phyloP scores from a whole-genome alignment of 768 basidiomycete genomes.

The Tephrocybe rancida region DNA sequence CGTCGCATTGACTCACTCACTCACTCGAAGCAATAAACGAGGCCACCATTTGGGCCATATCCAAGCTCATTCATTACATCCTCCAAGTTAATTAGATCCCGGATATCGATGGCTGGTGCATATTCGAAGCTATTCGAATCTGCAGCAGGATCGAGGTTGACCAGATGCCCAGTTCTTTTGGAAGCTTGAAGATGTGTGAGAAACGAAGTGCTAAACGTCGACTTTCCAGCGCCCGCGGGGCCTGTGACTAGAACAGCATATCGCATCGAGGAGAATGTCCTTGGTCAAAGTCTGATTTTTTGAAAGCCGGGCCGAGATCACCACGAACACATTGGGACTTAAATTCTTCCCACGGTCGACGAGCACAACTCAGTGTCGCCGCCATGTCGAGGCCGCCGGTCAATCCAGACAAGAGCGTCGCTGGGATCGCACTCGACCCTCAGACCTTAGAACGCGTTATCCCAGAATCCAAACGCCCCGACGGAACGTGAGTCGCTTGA shows the following conservation, averaged over 20 bases:
- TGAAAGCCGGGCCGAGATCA: neutral
- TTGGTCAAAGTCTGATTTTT: slow-evolving; percentile 3
- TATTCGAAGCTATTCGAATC: slow-evolving; percentile 85
- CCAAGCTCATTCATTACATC: slow-evolving; percentile 96
- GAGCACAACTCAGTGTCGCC: slow-evolving; percentile 8
- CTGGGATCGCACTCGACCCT: slow-evolving; percentile 88
- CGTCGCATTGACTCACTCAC: slow-evolving; percentile 47
- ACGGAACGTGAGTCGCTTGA: slow-evolving; percentile 73
- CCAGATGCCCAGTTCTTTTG: slow-evolving; percentile 84
- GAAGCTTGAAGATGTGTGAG: slow-evolving; percentile 87
- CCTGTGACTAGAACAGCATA: slow-evolving; percentile 90
- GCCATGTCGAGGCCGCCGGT: slow-evolving; percentile 79
- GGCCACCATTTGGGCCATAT: slow-evolving; percentile 95
- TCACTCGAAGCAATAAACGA: slow-evolving; percentile 99
- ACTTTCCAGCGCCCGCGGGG: slow-evolving; percentile 98
- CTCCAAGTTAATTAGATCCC: slow-evolving; percentile 86
- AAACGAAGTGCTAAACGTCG: slow-evolving; percentile 87
- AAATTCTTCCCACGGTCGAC: slow-evolving; percentile 19
- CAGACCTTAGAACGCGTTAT: slow-evolving; percentile 87
- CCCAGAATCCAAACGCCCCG: slow-evolving; percentile 77
- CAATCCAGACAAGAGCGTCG: slow-evolving; percentile 64
- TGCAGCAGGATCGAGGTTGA: slow-evolving; percentile 98
- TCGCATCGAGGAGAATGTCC: slow-evolving; percentile 54
- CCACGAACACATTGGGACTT: neutral
- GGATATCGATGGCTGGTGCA: slow-evolving; percentile 91